Conservation (phyloP, 2,329 filamentous ascomycete species). For the Seiridium unicorne region DNA sequence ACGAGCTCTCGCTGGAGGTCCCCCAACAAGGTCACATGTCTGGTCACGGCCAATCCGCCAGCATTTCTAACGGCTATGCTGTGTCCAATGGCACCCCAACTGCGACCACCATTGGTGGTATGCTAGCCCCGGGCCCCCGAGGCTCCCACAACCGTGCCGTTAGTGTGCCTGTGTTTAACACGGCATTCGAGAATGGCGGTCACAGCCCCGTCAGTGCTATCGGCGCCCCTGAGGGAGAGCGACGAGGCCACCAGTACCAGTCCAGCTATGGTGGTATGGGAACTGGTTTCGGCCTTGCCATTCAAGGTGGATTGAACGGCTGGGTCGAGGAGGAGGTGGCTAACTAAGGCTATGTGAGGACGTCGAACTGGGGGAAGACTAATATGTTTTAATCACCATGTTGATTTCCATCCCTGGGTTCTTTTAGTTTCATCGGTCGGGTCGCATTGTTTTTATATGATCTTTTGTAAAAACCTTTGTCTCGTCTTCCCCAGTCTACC, state of each 20-base stretch:
- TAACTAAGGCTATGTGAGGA: conserved; percentile 38
- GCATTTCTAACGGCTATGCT: conserved; percentile 63
- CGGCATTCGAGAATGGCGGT: conserved; percentile 60
- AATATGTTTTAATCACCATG: conserved; percentile 43
- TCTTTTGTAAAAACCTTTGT: conserved; percentile 29
- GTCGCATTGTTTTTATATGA: conserved; percentile 27
- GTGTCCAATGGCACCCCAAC: conserved; percentile 51
- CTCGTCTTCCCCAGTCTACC: conserved; percentile 27
- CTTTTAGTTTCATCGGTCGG: conserved; percentile 21
- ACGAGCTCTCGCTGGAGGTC: conserved; percentile 56
- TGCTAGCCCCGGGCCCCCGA: conserved; percentile 68
- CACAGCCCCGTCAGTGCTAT: conserved; percentile 48
- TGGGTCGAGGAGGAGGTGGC: conserved; percentile 68
- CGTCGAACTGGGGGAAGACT: conserved; percentile 25
- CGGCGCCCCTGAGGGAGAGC: conserved; percentile 49
- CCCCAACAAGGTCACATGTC: conserved; percentile 56
- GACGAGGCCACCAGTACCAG: conserved; percentile 66
- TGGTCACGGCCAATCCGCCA: conserved; percentile 64
- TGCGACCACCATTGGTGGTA: conserved; percentile 70
- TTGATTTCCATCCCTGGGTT: conserved; percentile 24
- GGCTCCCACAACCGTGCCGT: conserved; percentile 77
- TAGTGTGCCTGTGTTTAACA: conserved; percentile 74
- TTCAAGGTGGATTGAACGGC: conserved; percentile 63
- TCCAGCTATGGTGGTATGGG: conserved; percentile 61
- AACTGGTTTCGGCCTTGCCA: conserved; percentile 58